Percentiles rank a stretch among this genome's conserved stretches.
Evolutionary conservation across 345 rosid species (phyloP).

Genomic region (Isatis tinctoria): DNA sequence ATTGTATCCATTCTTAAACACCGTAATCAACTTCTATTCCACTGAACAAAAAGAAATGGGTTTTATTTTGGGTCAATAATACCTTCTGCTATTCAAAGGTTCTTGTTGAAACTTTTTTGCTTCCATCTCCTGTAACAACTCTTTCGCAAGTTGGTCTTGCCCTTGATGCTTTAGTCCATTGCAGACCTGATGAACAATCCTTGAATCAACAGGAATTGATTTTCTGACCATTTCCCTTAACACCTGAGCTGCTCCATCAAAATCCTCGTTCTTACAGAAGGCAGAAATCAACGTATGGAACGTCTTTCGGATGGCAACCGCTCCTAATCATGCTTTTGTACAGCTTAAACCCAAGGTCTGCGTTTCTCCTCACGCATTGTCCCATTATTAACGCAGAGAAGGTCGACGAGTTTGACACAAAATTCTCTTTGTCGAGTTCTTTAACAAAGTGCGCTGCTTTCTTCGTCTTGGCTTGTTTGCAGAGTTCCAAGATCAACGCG

Average conservation of each 20-base stretch:
- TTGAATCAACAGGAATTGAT: slow-evolving; percentile 42
- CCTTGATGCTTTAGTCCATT: slow-evolving; percentile 49
- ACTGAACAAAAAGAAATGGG: background rate
- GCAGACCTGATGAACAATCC: slow-evolving; percentile 37
- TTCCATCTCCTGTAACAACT: slow-evolving; percentile 44
- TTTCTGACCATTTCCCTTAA: slow-evolving; percentile 54
- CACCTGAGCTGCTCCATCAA: slow-evolving; percentile 61
- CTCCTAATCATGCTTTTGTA: slow-evolving; percentile 69
- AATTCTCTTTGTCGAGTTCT: slow-evolving; percentile 62
- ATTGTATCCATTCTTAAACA: slow-evolving; percentile 15
- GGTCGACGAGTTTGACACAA: slow-evolving; percentile 73
- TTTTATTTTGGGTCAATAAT: background rate
- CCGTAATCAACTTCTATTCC: background rate
- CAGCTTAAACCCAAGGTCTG: slow-evolving; percentile 63
- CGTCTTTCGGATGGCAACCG: slow-evolving; percentile 62
- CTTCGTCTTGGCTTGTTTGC: slow-evolving; percentile 89
- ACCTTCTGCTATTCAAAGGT: background rate
- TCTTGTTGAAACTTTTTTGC: slow-evolving; percentile 12
- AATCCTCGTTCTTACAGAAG: slow-evolving; percentile 55
- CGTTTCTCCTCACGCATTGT: slow-evolving; percentile 64
- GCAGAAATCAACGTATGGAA: slow-evolving; percentile 45
- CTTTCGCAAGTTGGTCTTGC: slow-evolving; percentile 43
- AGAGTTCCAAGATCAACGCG: slow-evolving; percentile 70
- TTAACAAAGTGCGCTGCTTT: slow-evolving; percentile 75
- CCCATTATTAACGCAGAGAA: slow-evolving; percentile 74